Evolutionary conservation across 2,329 filamentous ascomycete genomes (phyloP), one percentile per base, ranked within the genome.

Genomic region (Graphilbum fragrans): DNA sequence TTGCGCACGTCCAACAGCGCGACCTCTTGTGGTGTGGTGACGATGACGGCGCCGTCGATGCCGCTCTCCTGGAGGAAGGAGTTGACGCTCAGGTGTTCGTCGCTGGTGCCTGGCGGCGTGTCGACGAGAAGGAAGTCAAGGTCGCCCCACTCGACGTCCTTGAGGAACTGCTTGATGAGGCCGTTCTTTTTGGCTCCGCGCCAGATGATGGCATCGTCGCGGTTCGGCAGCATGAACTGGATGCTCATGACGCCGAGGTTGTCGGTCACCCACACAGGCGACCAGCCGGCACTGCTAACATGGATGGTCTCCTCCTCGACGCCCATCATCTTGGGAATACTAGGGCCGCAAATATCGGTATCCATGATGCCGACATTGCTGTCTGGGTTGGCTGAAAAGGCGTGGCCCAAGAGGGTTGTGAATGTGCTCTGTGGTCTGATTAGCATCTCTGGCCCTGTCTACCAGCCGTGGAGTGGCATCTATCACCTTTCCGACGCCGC

Each of bases 241-340:
- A 98, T 86, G 54, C 83, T 92, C 90, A 98, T 96, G 39, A 94
- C 86, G 2, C 82, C 85, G 4, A 98, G 68, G 53, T 96, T 98
- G 53, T 96, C 92, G 52, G 80, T 75, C 16, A 94, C 88, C 85
- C 88, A 96, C 14, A 96, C 90, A 0, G 92, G 92, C 55, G 82
- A 86, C 92, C 88, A 95, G 2, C 92, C 92, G 1, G 81, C 77
- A 41, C 77, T 82, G 56, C 81, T 92, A 41, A 94, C 78, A 58
- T 98, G 92, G 40, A 98, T 92, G 1, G 84, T 94, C 64, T 98
- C 90, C 21, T 77, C 67, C 61, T 95, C 88, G 1, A 95, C 90
- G 27, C 92, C 92, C 80, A 98, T 88, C 90, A 98, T 96, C 66
- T 95, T 95, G 18, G 92, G 92, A 53, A 98, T 95, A 49, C 80